Evolutionary conservation across 306 rosid genomes (phyloP), one percentile per base, ranked within the genome.

Genomic region (Alnus rubra): DNA sequence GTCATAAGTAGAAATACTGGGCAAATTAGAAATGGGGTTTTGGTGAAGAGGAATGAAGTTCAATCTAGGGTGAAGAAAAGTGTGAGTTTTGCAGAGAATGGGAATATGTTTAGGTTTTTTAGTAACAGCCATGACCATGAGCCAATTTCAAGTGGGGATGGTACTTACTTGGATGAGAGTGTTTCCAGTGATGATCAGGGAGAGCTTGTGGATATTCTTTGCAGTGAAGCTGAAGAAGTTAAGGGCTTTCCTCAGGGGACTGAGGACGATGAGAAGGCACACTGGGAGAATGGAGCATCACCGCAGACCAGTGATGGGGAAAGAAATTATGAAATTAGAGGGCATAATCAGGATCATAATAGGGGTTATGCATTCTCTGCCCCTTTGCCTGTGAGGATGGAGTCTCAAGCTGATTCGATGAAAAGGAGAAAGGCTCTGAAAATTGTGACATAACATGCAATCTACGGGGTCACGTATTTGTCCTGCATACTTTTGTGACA

Each of bases 301-400:
- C 54, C 86, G 0, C 73, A n/a, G 69, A 67, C 86, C 79, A 90
- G 89, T 13, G 88, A 89, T 75, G 91, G 85, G 55, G 92, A 83
- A 88, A 85, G 80, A 82, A 84, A 59, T 39, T 52, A 71, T 77
- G 74, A 74, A 50, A 75, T 69, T 76, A 75, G 71, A 82, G 88
- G 70, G 77, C 76, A 54, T 69, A 72, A 13, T 76, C 84, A 79
- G 72, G 75, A 13, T 9, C 68, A 33, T 42, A 83, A 79, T 68
- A 91, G 74, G 44, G 82, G 60, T 75, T 50, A 84, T 80, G 55
- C 88, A 59, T 91, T 90, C 82, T 84, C 97, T 9, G 86, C 98
- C 58, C 98, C 99, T 28, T 72, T 90, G 85, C 98, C 97, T 19
- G 74, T 90, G 69, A 89, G 87, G 81, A 96, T 96, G 99, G 99